Evolutionary conservation across 345 rosid genomes (phyloP), one percentile per base, ranked within the genome.

Genomic region (Linum trigynum): DNA sequence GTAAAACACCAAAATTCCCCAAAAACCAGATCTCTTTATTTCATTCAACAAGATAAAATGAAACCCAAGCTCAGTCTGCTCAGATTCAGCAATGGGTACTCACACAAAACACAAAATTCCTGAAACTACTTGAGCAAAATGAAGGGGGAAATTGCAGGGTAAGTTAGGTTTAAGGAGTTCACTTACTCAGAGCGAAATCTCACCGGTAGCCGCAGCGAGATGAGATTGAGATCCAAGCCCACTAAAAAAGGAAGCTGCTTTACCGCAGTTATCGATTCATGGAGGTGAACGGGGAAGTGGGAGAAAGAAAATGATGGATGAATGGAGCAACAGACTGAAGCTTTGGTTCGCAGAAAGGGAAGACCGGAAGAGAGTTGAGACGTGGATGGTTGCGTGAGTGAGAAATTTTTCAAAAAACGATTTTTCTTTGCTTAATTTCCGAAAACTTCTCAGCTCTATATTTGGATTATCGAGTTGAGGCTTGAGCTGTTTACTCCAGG

Each of bases 21-120:
- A 61, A 69, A 48, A 48, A n/a, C n/a, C n/a, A n/a, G n/a, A n/a
- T 32, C 70, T 61, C 61, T 56, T 62, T 50, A 39, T 62, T 50
- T 45, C 51, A 45, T 1, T 45, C 51, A 50, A 37, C 60, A 66
- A 40, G 61, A 57, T 45, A 8, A 16, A 61, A 66, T 7, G 60
- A 41, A 64, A 32, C 59, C 59, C 57, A 68, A 42, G 41, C 68
- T 41, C 7, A 38, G 63, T 38, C 23, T 50, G 9, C 15, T 51
- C 58, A 55, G 2, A 65, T 40, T 61, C 69, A 58, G 38, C 7
- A 23, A 65, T 6, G 69, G 41, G 62, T 12, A 50, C 38, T 9
- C 39, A 3, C n/a, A 63, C 65, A 63, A 68, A 48, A 59, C n/a
- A 55, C 58, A 61, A 55, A 59, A 59, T 23, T n/a, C 38, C 35